These are phyloP conservation scores for Plantago elongata DNA, from an alignment of 257 asterid species.

Conservation along the genomic window DNA sequence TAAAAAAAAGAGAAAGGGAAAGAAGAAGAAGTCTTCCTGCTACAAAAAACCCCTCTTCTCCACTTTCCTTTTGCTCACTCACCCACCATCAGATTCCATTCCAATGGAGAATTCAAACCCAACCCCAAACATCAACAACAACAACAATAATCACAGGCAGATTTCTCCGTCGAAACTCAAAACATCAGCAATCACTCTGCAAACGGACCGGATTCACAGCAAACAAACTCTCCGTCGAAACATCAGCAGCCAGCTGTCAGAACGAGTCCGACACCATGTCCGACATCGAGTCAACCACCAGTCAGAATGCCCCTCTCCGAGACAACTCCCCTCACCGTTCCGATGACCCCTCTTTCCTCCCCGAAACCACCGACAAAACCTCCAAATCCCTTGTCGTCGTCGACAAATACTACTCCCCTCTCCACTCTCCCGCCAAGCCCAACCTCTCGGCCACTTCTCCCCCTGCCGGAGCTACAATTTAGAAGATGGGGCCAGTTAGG, in stretches of 20 bases:
- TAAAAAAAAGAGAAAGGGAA: no score
- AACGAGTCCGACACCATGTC: slow-evolving; percentile 76
- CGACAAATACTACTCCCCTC: no score
- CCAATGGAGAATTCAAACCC: slow-evolving; percentile 37
- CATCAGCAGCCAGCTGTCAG: no score
- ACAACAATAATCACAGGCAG: slow-evolving; percentile 24
- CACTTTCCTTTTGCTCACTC: no score
- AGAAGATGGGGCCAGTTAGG: no score
- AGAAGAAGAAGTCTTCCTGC: no score
- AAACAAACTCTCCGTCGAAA: no score
- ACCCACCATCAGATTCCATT: no score
- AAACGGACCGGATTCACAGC: no score
- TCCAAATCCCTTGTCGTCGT: slow-evolving; percentile 43
- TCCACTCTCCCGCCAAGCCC: slow-evolving; percentile 45
- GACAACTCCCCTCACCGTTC: slow-evolving; percentile 61
- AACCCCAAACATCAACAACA: not conserved
- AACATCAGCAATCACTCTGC: slow-evolving; percentile 63
- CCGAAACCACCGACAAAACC: slow-evolving; percentile 22
- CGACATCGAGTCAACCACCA: slow-evolving; percentile 72
- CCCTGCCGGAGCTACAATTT: no score
- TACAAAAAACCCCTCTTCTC: no score
- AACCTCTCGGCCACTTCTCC: slow-evolving; percentile 23
- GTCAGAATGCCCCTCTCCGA: slow-evolving; percentile 76
- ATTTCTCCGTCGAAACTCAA: no score
- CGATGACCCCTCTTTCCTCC: slow-evolving; percentile 47